Conservation (phyloP, 2,329 filamentous ascomycete genomes). For the Trichophyton benhamiae region DNA sequence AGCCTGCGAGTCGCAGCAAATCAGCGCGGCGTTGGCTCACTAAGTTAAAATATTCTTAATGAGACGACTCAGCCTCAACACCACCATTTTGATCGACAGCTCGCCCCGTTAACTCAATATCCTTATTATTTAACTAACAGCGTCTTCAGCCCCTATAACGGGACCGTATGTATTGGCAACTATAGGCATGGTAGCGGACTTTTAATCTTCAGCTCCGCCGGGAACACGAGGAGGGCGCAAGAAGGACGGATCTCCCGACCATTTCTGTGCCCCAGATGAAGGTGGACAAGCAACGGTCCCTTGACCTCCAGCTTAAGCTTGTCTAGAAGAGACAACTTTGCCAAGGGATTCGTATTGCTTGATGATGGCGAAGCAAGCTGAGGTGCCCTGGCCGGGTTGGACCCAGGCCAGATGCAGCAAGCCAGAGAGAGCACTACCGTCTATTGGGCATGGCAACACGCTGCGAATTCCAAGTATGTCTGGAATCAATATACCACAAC, state of each 20-base stretch:
- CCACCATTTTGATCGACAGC: neutral
- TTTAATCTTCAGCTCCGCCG: neutral
- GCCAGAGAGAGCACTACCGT: neutral
- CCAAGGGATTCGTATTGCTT: neutral
- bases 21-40: neutral
- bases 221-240: neutral
- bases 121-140: neutral
- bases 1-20: neutral
- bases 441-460: neutral
- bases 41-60: neutral
- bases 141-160: no score
- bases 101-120: neutral
- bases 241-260: neutral
- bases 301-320: neutral
- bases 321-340: neutral
- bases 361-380: neutral
- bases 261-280: neutral
- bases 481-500: neutral
- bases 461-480: neutral
- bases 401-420: neutral
- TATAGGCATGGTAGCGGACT: no score
- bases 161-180: neutral
- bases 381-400: neutral
- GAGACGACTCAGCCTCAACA: neutral
- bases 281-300: neutral